Percentiles rank a stretch among this genome's conserved stretches.
phyloP scores from a whole-genome alignment of 805 yeast species.

The Metschnikowia rubicola region DNA sequence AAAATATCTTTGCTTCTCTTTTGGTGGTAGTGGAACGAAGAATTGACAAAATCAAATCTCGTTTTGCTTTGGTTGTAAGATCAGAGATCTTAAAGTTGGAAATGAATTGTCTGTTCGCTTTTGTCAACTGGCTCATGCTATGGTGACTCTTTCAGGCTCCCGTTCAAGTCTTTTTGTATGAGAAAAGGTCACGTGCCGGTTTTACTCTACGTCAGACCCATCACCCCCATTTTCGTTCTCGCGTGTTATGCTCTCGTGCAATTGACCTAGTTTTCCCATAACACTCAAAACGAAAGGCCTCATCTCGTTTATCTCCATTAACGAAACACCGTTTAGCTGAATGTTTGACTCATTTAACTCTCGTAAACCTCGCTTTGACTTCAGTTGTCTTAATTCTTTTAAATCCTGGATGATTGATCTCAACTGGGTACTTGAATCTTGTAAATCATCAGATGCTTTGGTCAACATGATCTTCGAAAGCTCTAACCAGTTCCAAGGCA shows the following conservation, averaged over 20 bases:
- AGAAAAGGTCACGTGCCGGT: conserved; percentile 11
- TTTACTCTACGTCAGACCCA: conserved; percentile 11
- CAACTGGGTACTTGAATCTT: conserved; percentile 67
- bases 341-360: conserved; percentile 80
- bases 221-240: conserved; percentile 13
- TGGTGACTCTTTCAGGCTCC: background rate
- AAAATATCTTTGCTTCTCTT: conserved; percentile 81
- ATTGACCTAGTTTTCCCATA: conserved; percentile 70
- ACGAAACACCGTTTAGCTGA: conserved; percentile 75
- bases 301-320: conserved; percentile 83
- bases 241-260: conserved; percentile 38
- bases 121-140: conserved; percentile 28
- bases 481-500: conserved; percentile 92
- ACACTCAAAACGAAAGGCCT: conserved; percentile 77
- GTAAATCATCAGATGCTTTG: conserved; percentile 74
- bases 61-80: conserved; percentile 44
- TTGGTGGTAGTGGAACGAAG: conserved; percentile 89
- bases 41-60: conserved; percentile 77
- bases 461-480: conserved; percentile 64
- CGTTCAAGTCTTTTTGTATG: background rate
- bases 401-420: conserved; percentile 76
- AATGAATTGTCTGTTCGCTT: conserved; percentile 29
- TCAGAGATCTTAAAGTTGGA: conserved; percentile 36
- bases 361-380: conserved; percentile 74
- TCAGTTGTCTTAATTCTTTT: conserved; percentile 76